phyloP scores from a whole-genome alignment of 305 asterid genomes.

The Fraxinus paxiana region DNA sequence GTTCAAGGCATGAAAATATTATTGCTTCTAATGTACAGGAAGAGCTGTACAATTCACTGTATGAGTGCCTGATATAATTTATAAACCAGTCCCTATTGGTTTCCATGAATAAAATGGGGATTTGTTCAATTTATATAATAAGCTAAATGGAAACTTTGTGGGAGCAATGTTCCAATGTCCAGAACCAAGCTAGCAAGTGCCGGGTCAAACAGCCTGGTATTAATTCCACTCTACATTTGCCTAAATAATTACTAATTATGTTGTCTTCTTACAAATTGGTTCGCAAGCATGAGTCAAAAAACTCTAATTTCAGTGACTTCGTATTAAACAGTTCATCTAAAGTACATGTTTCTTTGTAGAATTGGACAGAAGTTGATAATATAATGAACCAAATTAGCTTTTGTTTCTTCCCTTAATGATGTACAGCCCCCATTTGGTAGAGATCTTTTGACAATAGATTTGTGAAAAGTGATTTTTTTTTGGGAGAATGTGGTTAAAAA shows the following conservation, averaged over 20 bases:
- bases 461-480: neutral
- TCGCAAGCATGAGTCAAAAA: neutral
- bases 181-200: slow-evolving; percentile 15
- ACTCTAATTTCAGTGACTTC: neutral
- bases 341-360: neutral
- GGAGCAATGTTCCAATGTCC: neutral
- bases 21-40: slow-evolving; percentile 18
- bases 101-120: neutral
- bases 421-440: neutral
- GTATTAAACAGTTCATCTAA: neutral
- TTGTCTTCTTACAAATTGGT: neutral
- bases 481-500: neutral
- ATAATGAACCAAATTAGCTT: neutral
- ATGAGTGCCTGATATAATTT: slow-evolving; percentile 1
- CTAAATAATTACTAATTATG: neutral
- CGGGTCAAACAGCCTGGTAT: neutral
- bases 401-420: neutral
- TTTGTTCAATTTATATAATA: neutral
- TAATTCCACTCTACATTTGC: neutral
- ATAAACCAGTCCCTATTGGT: slow-evolving; percentile 11
- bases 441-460: neutral
- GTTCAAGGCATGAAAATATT: neutral
- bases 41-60: neutral
- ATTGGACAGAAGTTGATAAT: neutral
- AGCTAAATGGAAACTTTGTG: neutral